A percentile compares a stretch with the other conserved stretches of the same genome.
Evolutionary conservation across 352 stramenopile species (phyloP).

Genomic region (Thalassiosira delicatula): DNA sequence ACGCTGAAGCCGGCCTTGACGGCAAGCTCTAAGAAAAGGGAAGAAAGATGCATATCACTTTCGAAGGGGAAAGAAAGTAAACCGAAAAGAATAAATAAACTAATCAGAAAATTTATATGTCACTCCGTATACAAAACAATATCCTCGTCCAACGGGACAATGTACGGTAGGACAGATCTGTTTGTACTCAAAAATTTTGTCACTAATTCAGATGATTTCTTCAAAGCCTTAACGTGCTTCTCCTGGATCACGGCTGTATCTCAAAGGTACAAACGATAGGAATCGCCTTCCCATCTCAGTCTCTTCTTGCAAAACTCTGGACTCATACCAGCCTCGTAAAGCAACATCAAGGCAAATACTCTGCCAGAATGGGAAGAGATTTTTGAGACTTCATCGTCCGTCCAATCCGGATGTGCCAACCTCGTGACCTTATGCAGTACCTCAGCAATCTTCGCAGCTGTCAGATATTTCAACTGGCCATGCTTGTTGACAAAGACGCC

Average conservation of each 20-base stretch:
- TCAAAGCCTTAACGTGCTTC: not conserved
- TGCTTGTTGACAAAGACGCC: slow-evolving; percentile 9
- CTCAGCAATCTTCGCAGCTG: not conserved
- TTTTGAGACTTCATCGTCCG: not conserved
- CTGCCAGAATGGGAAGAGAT: slow-evolving; percentile 19
- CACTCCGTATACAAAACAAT: too few relatives aligned
- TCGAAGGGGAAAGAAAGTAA: too few relatives aligned
- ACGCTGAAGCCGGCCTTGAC: too few relatives aligned
- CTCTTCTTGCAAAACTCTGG: slow-evolving; percentile 26
- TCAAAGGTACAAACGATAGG: not conserved
- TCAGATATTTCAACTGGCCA: slow-evolving; percentile 5
- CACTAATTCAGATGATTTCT: not conserved
- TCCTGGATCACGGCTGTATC: not conserved
- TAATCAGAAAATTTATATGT: too few relatives aligned
- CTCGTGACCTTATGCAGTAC: not conserved
- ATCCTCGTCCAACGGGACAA: too few relatives aligned
- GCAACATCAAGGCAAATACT: slow-evolving; percentile 32
- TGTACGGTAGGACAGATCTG: too few relatives aligned
- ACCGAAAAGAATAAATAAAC: too few relatives aligned
- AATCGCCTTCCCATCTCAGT: not conserved
- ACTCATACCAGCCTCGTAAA: slow-evolving; percentile 25
- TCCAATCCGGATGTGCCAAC: not conserved
- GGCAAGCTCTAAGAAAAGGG: too few relatives aligned
- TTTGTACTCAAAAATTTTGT: too few relatives aligned
- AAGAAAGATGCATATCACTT: too few relatives aligned